Percentiles rank a stretch among this genome's conserved stretches.
phyloP scores from a whole-genome alignment of 192 early-diverging fungal genomes.

The Geranomyces michiganensis region DNA sequence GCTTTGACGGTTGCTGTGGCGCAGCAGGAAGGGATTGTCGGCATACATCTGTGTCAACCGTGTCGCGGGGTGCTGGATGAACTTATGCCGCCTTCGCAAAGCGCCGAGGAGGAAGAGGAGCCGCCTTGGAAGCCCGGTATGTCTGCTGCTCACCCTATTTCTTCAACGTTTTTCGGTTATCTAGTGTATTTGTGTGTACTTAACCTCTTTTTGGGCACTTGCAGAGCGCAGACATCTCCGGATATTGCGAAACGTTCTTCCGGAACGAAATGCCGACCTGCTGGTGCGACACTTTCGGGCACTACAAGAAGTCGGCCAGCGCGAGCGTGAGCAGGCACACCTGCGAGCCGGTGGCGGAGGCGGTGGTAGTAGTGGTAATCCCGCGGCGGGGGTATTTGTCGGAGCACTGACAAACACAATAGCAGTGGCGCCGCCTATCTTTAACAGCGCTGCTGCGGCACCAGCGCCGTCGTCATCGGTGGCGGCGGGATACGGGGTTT shows the following conservation, averaged over 20 bases:
- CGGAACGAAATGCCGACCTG: neutral
- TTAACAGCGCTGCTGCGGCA: too few species aligned
- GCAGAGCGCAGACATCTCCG: conserved; percentile 7
- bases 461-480: too few species aligned
- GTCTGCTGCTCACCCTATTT: neutral
- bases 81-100: conserved; percentile 10
- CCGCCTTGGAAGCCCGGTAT: conserved; percentile 8
- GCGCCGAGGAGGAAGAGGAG: conserved; percentile 11
- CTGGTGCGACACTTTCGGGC: conserved; percentile 1
- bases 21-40: neutral
- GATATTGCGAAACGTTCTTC: neutral
- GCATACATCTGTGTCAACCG: neutral
- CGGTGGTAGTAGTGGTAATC: neutral
- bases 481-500: too few species aligned
- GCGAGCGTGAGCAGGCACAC: neutral
- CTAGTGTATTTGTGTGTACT: neutral
- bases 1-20: neutral
- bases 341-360: neutral
- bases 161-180: neutral
- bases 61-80: conserved; percentile 13
- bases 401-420: too few species aligned
- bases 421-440: too few species aligned
- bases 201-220: too few species aligned
- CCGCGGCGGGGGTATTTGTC: too few species aligned
- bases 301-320: conserved; percentile 1